Conservation (phyloP, 73 alveolate species). For the Paramecium tetraurelia region DNA sequence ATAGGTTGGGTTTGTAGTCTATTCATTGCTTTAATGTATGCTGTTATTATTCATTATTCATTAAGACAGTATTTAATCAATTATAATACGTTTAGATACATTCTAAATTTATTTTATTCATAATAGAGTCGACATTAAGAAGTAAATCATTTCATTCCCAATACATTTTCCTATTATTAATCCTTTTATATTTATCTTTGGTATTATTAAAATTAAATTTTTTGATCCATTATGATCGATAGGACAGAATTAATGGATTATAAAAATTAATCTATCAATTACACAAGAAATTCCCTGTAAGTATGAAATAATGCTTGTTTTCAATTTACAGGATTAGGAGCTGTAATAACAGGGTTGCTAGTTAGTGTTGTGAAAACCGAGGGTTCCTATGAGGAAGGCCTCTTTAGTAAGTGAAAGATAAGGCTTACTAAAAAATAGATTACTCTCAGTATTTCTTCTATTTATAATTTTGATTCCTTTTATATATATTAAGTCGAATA, state of each 20-base stretch:
- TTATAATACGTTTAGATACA: neutral
- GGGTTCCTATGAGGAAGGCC: neutral
- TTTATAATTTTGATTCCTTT: neutral
- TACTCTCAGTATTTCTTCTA: neutral
- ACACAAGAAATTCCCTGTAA: neutral
- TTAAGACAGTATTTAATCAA: neutral
- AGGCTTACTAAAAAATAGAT: neutral
- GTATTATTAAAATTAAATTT: neutral
- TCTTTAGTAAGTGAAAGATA: neutral
- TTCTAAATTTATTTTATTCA: neutral
- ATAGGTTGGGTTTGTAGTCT: conserved; percentile 48
- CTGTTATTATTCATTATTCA: neutral
- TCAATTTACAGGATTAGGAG: neutral
- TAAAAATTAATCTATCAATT: neutral
- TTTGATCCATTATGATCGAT: neutral
- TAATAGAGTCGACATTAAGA: neutral
- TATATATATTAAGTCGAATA: neutral
- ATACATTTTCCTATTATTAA: neutral
- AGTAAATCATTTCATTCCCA: neutral
- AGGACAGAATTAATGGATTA: neutral
- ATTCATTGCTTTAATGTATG: neutral
- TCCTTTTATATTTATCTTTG: neutral
- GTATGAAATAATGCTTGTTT: neutral
- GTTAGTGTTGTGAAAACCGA: neutral
- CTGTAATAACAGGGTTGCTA: neutral